phyloP scores from a whole-genome alignment of 768 basidiomycete species.

The Chalciporus pseudorubinellus region DNA sequence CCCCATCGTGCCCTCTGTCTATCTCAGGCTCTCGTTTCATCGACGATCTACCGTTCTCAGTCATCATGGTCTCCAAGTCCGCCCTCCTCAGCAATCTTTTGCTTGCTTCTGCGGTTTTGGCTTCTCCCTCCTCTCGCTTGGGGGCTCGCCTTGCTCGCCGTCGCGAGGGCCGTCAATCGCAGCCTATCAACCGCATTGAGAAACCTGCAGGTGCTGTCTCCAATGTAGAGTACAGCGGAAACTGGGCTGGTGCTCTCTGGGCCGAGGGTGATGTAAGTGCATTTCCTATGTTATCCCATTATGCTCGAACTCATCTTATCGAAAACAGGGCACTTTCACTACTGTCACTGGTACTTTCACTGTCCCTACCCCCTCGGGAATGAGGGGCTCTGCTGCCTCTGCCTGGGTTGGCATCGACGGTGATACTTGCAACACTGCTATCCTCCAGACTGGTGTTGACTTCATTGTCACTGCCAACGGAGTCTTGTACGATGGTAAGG shows the following conservation, averaged over 20 bases:
- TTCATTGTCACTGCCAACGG: not conserved
- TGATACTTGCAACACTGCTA: constrained; percentile 9
- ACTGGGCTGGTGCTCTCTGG: constrained; percentile 22
- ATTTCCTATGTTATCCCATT: not conserved
- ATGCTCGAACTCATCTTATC: not conserved
- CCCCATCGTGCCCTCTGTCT: not conserved
- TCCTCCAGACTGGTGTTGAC: constrained; percentile 22
- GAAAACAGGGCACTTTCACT: constrained; percentile 20
- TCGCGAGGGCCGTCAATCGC: constrained; percentile 12
- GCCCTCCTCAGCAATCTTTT: constrained; percentile 15
- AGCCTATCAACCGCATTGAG: constrained; percentile 4
- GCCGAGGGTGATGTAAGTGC: constrained; percentile 5
- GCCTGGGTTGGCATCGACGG: constrained; percentile 29
- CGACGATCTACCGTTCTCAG: not conserved
- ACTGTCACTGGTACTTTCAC: constrained; percentile 19
- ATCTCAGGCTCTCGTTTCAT: not conserved
- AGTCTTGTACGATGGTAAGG: constrained; percentile 15
- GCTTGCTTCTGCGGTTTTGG: constrained; percentile 18
- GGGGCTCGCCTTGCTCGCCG: constrained; percentile 15
- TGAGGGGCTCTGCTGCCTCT: constrained; percentile 6
- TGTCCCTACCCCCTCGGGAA: constrained; percentile 14
- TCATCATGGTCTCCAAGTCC: constrained; percentile 19
- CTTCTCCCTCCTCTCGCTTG: constrained; percentile 13
- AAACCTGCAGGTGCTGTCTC: not conserved
- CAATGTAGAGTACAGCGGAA: constrained; percentile 14